Evolutionary conservation across 352 stramenopile genomes (phyloP).

Genomic region (Pythium rhizo-oryzae): DNA sequence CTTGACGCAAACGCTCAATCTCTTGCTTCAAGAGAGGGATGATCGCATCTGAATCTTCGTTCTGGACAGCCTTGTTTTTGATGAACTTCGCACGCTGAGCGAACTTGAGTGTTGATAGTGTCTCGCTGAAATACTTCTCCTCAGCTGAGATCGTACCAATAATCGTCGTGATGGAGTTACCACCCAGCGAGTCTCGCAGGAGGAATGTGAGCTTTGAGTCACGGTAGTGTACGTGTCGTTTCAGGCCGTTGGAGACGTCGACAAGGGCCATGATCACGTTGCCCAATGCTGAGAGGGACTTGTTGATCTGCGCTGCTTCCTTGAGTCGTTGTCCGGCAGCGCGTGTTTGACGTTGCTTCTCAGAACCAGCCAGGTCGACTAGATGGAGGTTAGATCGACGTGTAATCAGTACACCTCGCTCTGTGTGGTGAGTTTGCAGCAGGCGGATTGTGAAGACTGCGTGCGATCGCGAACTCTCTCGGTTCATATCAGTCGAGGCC

Average conservation of each 20-base stretch:
- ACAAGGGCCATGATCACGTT: constrained; percentile 92
- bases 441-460: constrained; percentile 97
- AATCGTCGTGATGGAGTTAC: constrained; percentile 88
- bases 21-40: constrained; percentile 76
- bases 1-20: constrained; percentile 66
- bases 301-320: constrained; percentile 91
- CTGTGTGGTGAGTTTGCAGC: constrained; percentile 76
- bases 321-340: constrained; percentile 83
- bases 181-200: constrained; percentile 76
- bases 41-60: constrained; percentile 79
- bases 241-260: constrained; percentile 79
- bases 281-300: constrained; percentile 83
- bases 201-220: constrained; percentile 89
- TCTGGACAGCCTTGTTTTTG: constrained; percentile 89
- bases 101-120: constrained; percentile 88
- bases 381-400: constrained; percentile 81
- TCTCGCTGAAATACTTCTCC: constrained; percentile 87
- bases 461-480: constrained; percentile 95
- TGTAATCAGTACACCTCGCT: constrained; percentile 58
- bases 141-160: constrained; percentile 79
- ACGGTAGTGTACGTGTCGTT: constrained; percentile 84
- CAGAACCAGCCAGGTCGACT: constrained; percentile 87
- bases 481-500: constrained; percentile 97
- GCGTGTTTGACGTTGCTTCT: constrained; percentile 85
- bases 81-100: constrained; percentile 89